A percentile compares a stretch with the other conserved stretches of the same genome.
These are phyloP conservation scores for Trichoderma polysporum DNA, from an alignment of 2,329 filamentous ascomycete genomes.

Conservation along the genomic window DNA sequence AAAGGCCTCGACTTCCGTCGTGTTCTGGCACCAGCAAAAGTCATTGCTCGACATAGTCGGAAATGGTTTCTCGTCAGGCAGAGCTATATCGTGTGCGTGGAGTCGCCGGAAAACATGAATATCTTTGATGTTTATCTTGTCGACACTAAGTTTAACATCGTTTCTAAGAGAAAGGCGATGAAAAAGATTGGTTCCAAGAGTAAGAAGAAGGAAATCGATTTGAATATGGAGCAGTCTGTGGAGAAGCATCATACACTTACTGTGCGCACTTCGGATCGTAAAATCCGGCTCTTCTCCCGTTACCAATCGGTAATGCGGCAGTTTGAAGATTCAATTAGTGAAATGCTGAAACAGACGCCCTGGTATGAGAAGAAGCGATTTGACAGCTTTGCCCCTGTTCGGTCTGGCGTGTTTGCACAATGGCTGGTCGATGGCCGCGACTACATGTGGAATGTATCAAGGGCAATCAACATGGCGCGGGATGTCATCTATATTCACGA, in stretches of 20 bases:
- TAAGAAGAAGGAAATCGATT: slow-evolving; percentile 51
- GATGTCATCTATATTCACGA: slow-evolving; percentile 99
- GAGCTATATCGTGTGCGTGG: slow-evolving; percentile 97
- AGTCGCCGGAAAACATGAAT: slow-evolving; percentile 97
- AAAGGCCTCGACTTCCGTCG: slow-evolving; percentile 85
- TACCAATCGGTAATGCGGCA: slow-evolving; percentile 88
- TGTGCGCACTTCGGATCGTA: slow-evolving; percentile 87
- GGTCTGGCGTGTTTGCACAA: slow-evolving; percentile 83
- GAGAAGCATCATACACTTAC: slow-evolving; percentile 79
- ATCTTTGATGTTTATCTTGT: slow-evolving; percentile 99
- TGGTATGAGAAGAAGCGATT: slow-evolving; percentile 87
- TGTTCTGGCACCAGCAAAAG: slow-evolving; percentile 72
- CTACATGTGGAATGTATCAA: slow-evolving; percentile 99
- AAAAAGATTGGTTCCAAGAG: slow-evolving; percentile 58
- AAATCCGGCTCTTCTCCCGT: slow-evolving; percentile 84
- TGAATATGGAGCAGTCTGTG: slow-evolving; percentile 38
- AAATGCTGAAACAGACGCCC: slow-evolving; percentile 78
- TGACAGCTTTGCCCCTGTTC: slow-evolving; percentile 88
- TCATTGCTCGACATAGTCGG: slow-evolving; percentile 79
- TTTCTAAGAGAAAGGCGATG: slow-evolving; percentile 65
- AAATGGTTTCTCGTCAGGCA: slow-evolving; percentile 99
- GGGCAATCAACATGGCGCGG: slow-evolving; percentile 93
- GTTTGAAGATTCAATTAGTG: slow-evolving; percentile 88
- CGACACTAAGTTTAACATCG: slow-evolving; percentile 80
- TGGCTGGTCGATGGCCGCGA: slow-evolving; percentile 97